Base-by-base conservation (phyloP, 805 yeast species). In the Candida boleticola region DNA sequence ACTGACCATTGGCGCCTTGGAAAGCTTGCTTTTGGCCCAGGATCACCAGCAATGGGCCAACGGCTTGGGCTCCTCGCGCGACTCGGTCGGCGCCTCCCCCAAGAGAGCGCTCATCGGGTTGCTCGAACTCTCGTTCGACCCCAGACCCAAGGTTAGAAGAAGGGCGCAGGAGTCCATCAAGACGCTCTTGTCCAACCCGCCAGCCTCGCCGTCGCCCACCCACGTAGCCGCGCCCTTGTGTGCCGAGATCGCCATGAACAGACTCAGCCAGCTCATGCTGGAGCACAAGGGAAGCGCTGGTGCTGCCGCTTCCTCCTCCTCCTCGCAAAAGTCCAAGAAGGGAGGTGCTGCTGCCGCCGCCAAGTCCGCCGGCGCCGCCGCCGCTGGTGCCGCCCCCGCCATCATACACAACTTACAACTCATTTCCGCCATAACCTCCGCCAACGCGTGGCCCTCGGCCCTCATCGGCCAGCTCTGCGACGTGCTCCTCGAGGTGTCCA, bases 111-210 rank as follows among this genome's bases (percentile, higher is more conserved):
- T 89, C 44, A 74, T 77, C 30, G 96, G 92, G 36, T 64, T 90
- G 45, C 64, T 90, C 45, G 89, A 86, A 59, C 73, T 89, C 47
- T 79, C 92, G 0, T 66, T 87, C 33, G 97, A 93, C 63, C 84
- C 85, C 36, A 79, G 98, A 58, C 99, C 99, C 29, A 93, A 93
- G 55, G 95, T 93, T 10, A 80, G 99, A 61, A 88, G 85, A 76
- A 83, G 97, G 70, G 96, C 98, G 1, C 85, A 83, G 54, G 99
- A 93, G 44, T 86, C 97, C 1, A 74, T 93, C n/a, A 66, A 74
- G 37, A 74, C 71, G 3, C 68, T 93, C 23, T 67, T 93, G 46
- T 50, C 66, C 2, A 76, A 76, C 47, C 83, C 86, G 2, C 95
- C 96, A 9, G 74, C 85, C 0, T 85, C 89, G 9, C 92, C 95